These are phyloP conservation scores for Claviceps fusiformis DNA, from an alignment of 2,329 filamentous ascomycete genomes.

Conservation along the genomic window DNA sequence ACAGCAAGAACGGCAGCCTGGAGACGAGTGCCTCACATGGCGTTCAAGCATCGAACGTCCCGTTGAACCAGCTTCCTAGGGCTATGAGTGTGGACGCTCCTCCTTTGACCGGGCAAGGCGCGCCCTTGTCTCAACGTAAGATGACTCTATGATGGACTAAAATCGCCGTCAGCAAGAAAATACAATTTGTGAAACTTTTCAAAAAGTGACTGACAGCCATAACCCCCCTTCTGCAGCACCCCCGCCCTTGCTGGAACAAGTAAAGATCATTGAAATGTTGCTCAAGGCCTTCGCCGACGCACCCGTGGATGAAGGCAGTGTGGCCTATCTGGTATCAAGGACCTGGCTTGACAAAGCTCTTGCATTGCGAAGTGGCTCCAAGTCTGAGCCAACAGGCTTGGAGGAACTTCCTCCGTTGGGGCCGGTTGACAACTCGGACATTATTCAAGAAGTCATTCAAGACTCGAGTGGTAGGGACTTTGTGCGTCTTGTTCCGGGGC, in stretches of 20 bases:
- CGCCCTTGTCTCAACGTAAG: slow-evolving; percentile 3
- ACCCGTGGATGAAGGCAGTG: slow-evolving; percentile 54
- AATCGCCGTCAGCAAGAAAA: neutral
- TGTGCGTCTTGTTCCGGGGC: slow-evolving; percentile 58
- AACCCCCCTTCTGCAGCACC: slow-evolving; percentile 9
- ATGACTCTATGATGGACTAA: neutral
- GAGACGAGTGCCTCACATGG: slow-evolving; percentile 27
- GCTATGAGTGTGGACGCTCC: slow-evolving; percentile 29
- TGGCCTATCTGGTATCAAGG: slow-evolving; percentile 65
- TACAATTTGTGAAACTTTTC: neutral
- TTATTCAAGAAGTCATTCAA: slow-evolving; percentile 49
- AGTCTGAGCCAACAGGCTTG: slow-evolving; percentile 44
- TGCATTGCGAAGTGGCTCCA: slow-evolving; percentile 46
- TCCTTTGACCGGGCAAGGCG: slow-evolving; percentile 11
- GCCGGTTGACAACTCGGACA: slow-evolving; percentile 75
- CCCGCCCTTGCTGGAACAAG: slow-evolving; percentile 43
- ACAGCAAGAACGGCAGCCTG: slow-evolving; percentile 28
- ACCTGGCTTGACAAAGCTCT: slow-evolving; percentile 66
- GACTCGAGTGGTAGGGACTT: slow-evolving; percentile 43
- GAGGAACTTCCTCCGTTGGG: slow-evolving; percentile 48
- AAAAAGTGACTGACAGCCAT: slow-evolving; percentile 2
- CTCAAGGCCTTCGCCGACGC: slow-evolving; percentile 36
- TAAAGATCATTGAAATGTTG: slow-evolving; percentile 55
- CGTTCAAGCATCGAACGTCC: slow-evolving; percentile 9
- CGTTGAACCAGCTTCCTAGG: slow-evolving; percentile 16